Conservation (phyloP, 805 yeast genomes). For the Spathaspora girioi region DNA sequence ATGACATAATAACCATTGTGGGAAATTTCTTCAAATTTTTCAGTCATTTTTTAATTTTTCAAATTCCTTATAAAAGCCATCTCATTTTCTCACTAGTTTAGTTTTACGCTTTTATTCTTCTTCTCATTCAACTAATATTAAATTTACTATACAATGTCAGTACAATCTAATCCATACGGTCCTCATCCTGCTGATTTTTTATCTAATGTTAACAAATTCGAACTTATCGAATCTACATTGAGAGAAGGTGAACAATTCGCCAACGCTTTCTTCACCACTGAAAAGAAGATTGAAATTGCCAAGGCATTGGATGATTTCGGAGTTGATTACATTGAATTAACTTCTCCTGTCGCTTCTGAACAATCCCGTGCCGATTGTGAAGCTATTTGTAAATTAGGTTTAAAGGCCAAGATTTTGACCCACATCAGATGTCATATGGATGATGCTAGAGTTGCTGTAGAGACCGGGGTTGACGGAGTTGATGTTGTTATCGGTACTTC, state of each 20-base stretch:
- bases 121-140: background rate
- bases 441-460: constrained; percentile 58
- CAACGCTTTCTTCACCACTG: constrained; percentile 56
- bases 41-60: background rate
- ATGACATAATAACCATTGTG: background rate
- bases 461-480: constrained; percentile 62
- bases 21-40: background rate
- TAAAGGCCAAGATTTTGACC: constrained; percentile 55
- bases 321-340: constrained; percentile 57
- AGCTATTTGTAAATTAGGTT: constrained; percentile 55
- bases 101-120: background rate
- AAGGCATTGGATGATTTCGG: constrained; percentile 60
- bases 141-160: constrained; percentile 8
- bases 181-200: constrained; percentile 56
- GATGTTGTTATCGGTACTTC: constrained; percentile 61
- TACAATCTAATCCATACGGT: constrained; percentile 48
- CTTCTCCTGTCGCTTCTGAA: constrained; percentile 58
- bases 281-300: constrained; percentile 55
- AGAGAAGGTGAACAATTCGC: constrained; percentile 67
- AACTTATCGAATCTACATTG: constrained; percentile 54
- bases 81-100: background rate
- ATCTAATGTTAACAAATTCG: constrained; percentile 51
- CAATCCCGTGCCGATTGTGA: constrained; percentile 57
- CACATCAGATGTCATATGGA: constrained; percentile 63
- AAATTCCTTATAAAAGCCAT: background rate